A percentile compares a stretch with the other conserved stretches of the same genome.
These are phyloP conservation scores for Bipolaris zeicola DNA, from an alignment of 2,329 filamentous ascomycete species.

Conservation along the genomic window DNA sequence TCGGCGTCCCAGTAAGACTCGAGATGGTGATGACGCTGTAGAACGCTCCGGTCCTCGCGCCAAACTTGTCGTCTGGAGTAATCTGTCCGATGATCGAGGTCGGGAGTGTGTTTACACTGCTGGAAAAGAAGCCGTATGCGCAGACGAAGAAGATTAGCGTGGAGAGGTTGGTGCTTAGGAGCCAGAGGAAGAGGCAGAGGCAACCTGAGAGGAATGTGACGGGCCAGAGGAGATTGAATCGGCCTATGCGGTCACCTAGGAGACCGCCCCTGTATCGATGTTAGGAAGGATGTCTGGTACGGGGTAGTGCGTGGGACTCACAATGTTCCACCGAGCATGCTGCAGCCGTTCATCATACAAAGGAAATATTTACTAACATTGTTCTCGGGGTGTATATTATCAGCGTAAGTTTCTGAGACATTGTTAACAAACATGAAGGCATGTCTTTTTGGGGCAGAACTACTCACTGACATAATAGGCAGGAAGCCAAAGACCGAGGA, in stretches of 20 bases:
- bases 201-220: constrained; percentile 53
- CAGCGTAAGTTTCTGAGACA: constrained; percentile 62
- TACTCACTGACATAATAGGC: constrained; percentile 47
- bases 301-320: constrained; percentile 41
- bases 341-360: constrained; percentile 55
- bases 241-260: constrained; percentile 59
- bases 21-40: constrained; percentile 68
- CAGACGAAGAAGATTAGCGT: constrained; percentile 68
- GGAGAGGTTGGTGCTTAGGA: constrained; percentile 55
- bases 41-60: constrained; percentile 68
- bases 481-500: constrained; percentile 41
- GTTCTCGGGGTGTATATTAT: constrained; percentile 57
- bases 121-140: constrained; percentile 73
- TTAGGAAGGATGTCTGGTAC: not conserved
- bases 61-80: constrained; percentile 71
- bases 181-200: constrained; percentile 62
- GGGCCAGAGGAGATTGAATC: constrained; percentile 60
- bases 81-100: constrained; percentile 73
- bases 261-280: constrained; percentile 48
- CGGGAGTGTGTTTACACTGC: constrained; percentile 67
- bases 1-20: constrained; percentile 69
- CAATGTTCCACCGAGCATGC: constrained; percentile 60
- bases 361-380: constrained; percentile 56
- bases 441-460: too few relatives aligned
- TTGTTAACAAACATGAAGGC: constrained; percentile 49